Evolutionary conservation across 352 stramenopile genomes (phyloP).

Genomic region (Pythium phragmitis): DNA sequence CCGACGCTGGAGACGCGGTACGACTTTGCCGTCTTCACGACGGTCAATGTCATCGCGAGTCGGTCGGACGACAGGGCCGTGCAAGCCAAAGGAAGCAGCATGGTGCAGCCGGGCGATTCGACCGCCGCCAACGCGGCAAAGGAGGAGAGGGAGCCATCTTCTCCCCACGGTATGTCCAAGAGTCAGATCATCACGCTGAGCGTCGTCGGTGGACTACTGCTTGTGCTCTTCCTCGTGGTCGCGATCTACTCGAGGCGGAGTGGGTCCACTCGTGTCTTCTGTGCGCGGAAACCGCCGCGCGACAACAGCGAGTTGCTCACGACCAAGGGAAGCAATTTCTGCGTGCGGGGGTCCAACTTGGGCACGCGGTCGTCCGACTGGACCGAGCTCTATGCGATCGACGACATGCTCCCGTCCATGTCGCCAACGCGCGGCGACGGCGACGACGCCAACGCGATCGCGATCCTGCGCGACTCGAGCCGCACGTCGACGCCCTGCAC

Average conservation of each 20-base stretch:
- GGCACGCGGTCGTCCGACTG: slow-evolving; percentile 43
- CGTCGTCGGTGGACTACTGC: slow-evolving; percentile 23
- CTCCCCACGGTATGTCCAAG: slow-evolving; percentile 17
- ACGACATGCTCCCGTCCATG: slow-evolving; percentile 32
- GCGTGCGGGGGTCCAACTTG: slow-evolving; percentile 16
- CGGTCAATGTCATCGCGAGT: slow-evolving; percentile 12
- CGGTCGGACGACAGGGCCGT: not conserved
- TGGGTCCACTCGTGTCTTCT: slow-evolving; percentile 5
- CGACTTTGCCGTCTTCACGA: slow-evolving; percentile 37
- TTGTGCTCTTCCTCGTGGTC: slow-evolving; percentile 28
- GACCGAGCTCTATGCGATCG: slow-evolving; percentile 43
- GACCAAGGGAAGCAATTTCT: slow-evolving; percentile 15
- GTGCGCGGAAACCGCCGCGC: slow-evolving; percentile 5
- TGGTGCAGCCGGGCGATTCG: not conserved
- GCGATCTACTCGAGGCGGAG: slow-evolving; percentile 7
- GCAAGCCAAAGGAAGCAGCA: slow-evolving; percentile 1
- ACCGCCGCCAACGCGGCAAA: not conserved
- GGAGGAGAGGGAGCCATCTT: not conserved
- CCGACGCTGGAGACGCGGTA: slow-evolving; percentile 21
- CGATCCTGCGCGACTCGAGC: slow-evolving; percentile 45
- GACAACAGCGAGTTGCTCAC: slow-evolving; percentile 10
- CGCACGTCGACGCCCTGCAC: slow-evolving; percentile 34
- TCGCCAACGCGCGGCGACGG: slow-evolving; percentile 26
- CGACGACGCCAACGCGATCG: slow-evolving; percentile 46
- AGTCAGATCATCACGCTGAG: slow-evolving; percentile 31